Base-by-base conservation (phyloP, 2,329 filamentous ascomycete genomes). In the Periconia digitata region DNA sequence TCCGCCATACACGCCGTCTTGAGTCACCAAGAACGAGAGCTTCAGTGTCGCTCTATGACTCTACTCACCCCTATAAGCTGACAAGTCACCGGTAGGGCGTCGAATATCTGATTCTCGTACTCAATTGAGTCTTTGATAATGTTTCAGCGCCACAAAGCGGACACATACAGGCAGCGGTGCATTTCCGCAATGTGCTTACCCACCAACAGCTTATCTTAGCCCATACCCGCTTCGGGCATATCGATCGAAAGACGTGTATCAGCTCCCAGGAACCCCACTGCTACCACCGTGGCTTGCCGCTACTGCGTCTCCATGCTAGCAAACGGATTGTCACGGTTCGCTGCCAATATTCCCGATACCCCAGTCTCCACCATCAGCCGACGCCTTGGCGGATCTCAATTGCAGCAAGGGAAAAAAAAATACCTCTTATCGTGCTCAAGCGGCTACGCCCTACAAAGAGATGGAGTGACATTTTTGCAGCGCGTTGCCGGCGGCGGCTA, bases 251-350 rank as follows among this genome's bases (percentile, higher is more conserved):
- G 12, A 13, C n/a, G 27, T 32, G 27, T 32, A 32, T 32, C 27
- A 32, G 27, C n/a, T 32, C 27, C 8, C 8, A 10, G 12, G 12
- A 12, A 32, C 58, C 61, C 59, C 62, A 60, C 53, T 55, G 54
- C 44, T 29, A 40, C 54, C 35, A 35, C 41, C 29, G 40, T 43
- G 50, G 51, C 36, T 46, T 44, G 36, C 53, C 54, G 50, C 54
- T 64, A 63, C 56, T 61, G 55, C 61, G 44, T 35, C 39, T 46
- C 50, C 35, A 47, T 49, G 20, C 17, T 13, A 27, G 29, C 24
- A 22, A 40, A 49, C 32, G 18, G 22, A 41, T 43, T 34, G 18
- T 44, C 39, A 36, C 37, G 12, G 20, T 32, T 42, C 34, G 41
- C 38, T 16, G 46, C 39, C 38, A 24, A 44, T 44, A 47, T 32